Evolutionary conservation across 306 rosid genomes (phyloP), one percentile per base, ranked within the genome.

Genomic region (Arachis hypogaea): DNA sequence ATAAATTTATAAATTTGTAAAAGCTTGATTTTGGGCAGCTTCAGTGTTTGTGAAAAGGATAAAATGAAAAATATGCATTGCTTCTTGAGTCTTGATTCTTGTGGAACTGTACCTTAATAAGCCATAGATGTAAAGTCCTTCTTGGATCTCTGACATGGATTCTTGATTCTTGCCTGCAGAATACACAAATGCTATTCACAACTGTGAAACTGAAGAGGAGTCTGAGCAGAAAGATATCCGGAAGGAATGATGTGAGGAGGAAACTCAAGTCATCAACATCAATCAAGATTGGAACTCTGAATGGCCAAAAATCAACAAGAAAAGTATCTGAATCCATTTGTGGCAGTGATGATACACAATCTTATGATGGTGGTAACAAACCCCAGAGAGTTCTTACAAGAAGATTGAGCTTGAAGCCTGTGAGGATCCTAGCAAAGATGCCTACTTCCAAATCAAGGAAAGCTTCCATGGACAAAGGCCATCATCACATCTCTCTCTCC

Each of bases 321-420:
- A 55, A 65, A 7, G 11, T 0, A 61, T 66, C 83, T 78, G 89
- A 85, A 82, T 76, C 80, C 40, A 65, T 40, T 59, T 5, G 9
- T 78, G 72, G 71, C 7, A 74, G 66, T 41, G 65, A 50, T 64
- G 81, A 36, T 33, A 46, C 75, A 51, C 71, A 81, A 40, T 51
- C 68, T 30, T 63, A 78, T 6, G 63, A 75, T 64, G 74, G 80
- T 75, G 77, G 77, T 72, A 80, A 61, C 52, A 87, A 74, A 77
- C 66, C 86, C 6, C 68, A 68, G 63, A 85, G 84, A 74, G 66
- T 74, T 43, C 40, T 89, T 4, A 63, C 83, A 3, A 84, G 93
- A 80, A 86, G 79, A 73, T 72, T 85, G 43, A 88, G 89, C 66
- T 76, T 92, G 46, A 89, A 67, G 78, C 89, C 97, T 9, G 80